Base-by-base conservation (phyloP, 768 basidiomycete species). In the Fomitopsis serialis region DNA sequence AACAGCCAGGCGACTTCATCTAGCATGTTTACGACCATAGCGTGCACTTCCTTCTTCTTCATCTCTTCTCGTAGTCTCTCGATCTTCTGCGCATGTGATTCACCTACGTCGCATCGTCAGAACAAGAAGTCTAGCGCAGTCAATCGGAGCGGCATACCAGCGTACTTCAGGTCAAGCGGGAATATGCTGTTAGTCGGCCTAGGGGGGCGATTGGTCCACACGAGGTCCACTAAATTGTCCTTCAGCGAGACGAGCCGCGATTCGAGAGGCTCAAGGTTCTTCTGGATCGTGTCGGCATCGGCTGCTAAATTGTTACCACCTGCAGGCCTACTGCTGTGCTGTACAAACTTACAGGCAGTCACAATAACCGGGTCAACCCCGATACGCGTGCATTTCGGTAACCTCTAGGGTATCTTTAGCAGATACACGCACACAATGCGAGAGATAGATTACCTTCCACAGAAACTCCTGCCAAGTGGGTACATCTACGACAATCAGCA, bases 1-100 rank as follows among this genome's bases (percentile, higher is more conserved):
- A 92, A 90, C 36, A 94, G 65, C 93, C 93, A 98, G 0, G 92
- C 93, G 47, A 96, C 83, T 66, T 98, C 96, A 67, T 98, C 96
- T 21, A 98, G 79, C 77, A 87, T 84, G n/a, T 78, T 87, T 3
- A 98, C 79, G 1, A 96, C 84, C 40, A 90, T 68, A 1, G 88
- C 92, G 58, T 84, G 78, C n/a, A 71, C 72, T 21, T 82, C 78
- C 61, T 82, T 77, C 72, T 81, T 82, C 52, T 65, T 61, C 50
- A 96, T 59, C 55, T 87, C 84, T 53, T 82, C 77, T 32, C 92
- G 77, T 5, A 92, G 70, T 19, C 74, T 71, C 17, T 70, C 69
- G 40, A 99, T 72, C 69, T 99, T 99, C 25, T 80, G 77, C 34
- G 67, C 60, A 29, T 83, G 75, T 0, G 78, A 73, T 71, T 85